A percentile compares a stretch with the other conserved stretches of the same genome.
Evolutionary conservation across 805 yeast species (phyloP).

Genomic region (Yarrowia sp.): DNA sequence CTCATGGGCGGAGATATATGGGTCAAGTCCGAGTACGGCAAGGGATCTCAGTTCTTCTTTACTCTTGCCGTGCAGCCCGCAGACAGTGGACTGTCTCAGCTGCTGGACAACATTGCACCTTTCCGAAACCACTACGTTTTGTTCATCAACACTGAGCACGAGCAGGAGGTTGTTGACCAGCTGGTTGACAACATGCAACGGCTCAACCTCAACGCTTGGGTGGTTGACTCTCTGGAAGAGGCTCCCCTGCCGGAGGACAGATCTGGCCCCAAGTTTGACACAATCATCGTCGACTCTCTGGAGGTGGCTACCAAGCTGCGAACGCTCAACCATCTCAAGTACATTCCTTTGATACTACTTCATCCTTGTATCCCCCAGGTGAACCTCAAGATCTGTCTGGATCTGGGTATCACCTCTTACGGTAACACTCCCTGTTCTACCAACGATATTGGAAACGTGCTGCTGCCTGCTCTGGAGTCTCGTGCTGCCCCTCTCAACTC

Average conservation of each 20-base stretch:
- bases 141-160: conserved; percentile 71
- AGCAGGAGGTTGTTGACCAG: conserved; percentile 57
- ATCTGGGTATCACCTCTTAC: conserved; percentile 84
- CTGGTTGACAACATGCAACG: conserved; percentile 60
- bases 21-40: conserved; percentile 82
- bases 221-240: conserved; percentile 63
- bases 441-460: conserved; percentile 79
- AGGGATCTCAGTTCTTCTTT: conserved; percentile 83
- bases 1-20: conserved; percentile 94
- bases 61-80: conserved; percentile 83
- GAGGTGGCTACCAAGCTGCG: conserved; percentile 76
- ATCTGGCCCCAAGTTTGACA: conserved; percentile 64
- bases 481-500: conserved; percentile 80
- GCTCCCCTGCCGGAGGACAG: conserved; percentile 56
- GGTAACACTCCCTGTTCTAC: conserved; percentile 89
- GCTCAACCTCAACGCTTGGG: conserved; percentile 67
- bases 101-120: conserved; percentile 73
- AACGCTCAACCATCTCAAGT: conserved; percentile 75
- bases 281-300: conserved; percentile 80
- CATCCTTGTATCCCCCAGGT: conserved; percentile 78
- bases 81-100: conserved; percentile 62
- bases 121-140: conserved; percentile 74
- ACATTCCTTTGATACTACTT: conserved; percentile 80
- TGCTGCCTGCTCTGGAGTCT: conserved; percentile 84
- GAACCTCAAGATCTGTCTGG: conserved; percentile 81